These are phyloP conservation scores for Yamadazyma aaseri DNA, from an alignment of 1,139 yeast species.

Conservation along the genomic window DNA sequence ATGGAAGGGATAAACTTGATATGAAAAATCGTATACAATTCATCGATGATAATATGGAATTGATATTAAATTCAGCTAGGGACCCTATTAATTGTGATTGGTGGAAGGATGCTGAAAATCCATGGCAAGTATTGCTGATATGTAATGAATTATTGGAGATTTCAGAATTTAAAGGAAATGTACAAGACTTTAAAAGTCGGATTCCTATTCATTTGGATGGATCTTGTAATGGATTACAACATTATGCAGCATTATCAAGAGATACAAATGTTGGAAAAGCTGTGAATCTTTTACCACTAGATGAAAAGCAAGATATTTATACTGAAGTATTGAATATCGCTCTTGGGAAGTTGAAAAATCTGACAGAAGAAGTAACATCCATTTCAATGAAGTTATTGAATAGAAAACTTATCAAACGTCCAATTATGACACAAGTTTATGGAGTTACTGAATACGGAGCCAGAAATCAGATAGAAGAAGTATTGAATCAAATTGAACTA, in stretches of 20 bases:
- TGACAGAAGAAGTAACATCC: constrained; percentile 14
- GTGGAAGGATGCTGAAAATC: constrained; percentile 43
- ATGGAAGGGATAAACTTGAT: constrained; percentile 29
- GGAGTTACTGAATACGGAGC: constrained; percentile 46
- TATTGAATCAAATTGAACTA: constrained; percentile 13
- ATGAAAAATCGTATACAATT: constrained; percentile 26
- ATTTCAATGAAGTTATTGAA: constrained; percentile 22
- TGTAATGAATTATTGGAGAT: constrained; percentile 34
- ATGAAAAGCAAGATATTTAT: constrained; percentile 35
- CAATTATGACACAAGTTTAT: constrained; percentile 50
- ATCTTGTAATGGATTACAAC: constrained; percentile 49
- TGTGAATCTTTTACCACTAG: constrained; percentile 29
- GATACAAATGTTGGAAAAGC: constrained; percentile 38
- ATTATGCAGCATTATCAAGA: constrained; percentile 41
- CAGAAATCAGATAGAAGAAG: constrained; percentile 28
- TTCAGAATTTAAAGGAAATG: constrained; percentile 14
- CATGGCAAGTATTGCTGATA: constrained; percentile 40
- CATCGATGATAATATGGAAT: constrained; percentile 21
- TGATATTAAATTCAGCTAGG: constrained; percentile 28
- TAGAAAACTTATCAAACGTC: constrained; percentile 41
- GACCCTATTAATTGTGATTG: constrained; percentile 28
- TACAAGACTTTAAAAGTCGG: constrained; percentile 28
- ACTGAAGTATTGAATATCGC: constrained; percentile 32
- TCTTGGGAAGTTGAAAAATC: constrained; percentile 16
- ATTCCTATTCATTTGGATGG: constrained; percentile 48